phyloP scores from a whole-genome alignment of 1,284 basidiomycete species.

The Gomphus bonarii region DNA sequence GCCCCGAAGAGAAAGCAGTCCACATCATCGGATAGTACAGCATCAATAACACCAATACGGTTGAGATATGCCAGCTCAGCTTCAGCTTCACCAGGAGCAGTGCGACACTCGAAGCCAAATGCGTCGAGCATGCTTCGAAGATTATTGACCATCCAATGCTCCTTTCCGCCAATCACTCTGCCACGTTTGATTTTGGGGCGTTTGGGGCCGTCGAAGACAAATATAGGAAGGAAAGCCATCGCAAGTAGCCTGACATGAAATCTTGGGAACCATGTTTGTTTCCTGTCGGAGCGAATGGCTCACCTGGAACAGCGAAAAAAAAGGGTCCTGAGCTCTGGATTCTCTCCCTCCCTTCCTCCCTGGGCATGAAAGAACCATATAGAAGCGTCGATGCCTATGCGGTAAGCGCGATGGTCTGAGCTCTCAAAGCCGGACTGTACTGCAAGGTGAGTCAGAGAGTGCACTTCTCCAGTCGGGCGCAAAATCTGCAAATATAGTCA shows the following conservation, averaged over 20 bases:
- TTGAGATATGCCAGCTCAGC: slow-evolving; percentile 90
- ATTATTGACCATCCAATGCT: slow-evolving; percentile 51
- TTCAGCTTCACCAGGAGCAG: slow-evolving; percentile 92
- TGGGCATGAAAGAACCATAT: slow-evolving; percentile 78
- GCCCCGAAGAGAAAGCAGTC: slow-evolving; percentile 92
- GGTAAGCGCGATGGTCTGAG: slow-evolving; percentile 48
- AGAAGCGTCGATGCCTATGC: slow-evolving; percentile 68
- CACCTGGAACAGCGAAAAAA: slow-evolving; percentile 38
- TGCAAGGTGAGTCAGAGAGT: slow-evolving; percentile 59
- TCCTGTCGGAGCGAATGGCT: slow-evolving; percentile 49
- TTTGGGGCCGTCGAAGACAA: slow-evolving; percentile 90
- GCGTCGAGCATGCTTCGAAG: slow-evolving; percentile 80
- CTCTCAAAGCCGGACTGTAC: slow-evolving; percentile 65
- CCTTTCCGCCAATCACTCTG: slow-evolving; percentile 51
- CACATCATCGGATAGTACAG: slow-evolving; percentile 86
- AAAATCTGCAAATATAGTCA: slow-evolving; percentile 36
- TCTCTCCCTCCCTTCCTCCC: slow-evolving; percentile 66
- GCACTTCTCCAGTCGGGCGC: slow-evolving; percentile 46
- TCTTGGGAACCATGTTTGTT: slow-evolving; percentile 19
- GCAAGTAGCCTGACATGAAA: slow-evolving; percentile 59
- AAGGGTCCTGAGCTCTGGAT: slow-evolving; percentile 63
- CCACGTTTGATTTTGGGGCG: slow-evolving; percentile 79
- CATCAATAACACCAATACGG: slow-evolving; percentile 74
- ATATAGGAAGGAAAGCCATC: slow-evolving; percentile 76
- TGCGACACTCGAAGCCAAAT: slow-evolving; percentile 83